Percentiles rank a stretch among this genome's conserved stretches.
These are phyloP conservation scores for Blepharisma stoltei DNA, from an alignment of 73 alveolate genomes.

Conservation along the genomic window DNA sequence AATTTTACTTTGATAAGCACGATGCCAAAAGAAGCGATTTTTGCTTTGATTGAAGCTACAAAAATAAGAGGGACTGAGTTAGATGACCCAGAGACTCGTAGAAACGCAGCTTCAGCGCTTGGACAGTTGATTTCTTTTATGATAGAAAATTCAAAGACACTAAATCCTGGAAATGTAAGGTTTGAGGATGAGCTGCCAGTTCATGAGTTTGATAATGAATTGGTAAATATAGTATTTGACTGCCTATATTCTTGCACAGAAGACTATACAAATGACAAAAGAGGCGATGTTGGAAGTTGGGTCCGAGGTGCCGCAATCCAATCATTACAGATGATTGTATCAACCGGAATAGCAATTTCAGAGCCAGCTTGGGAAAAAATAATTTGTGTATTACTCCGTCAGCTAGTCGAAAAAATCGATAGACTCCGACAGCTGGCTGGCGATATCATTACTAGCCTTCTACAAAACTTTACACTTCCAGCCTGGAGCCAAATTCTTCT, in stretches of 20 bases:
- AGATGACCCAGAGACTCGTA: constrained; percentile 81
- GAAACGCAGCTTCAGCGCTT: constrained; percentile 71
- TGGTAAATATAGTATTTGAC: constrained; percentile 42
- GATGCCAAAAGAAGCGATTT: constrained; percentile 43
- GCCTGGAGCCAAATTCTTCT: constrained; percentile 45
- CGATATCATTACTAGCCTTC: constrained; percentile 55
- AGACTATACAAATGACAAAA: constrained; percentile 77
- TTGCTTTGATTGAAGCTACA: constrained; percentile 35
- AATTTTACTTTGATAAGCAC: constrained; percentile 40
- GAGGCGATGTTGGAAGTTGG: constrained; percentile 94
- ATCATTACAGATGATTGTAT: constrained; percentile 33
- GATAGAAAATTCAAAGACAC: background rate
- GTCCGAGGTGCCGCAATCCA: constrained; percentile 83
- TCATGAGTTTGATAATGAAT: constrained; percentile 37
- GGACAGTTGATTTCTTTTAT: constrained; percentile 28
- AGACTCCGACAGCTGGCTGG: constrained; percentile 84
- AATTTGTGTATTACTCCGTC: constrained; percentile 45
- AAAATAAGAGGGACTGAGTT: background rate
- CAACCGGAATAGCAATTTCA: constrained; percentile 31
- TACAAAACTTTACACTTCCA: constrained; percentile 32
- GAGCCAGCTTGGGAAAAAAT: constrained; percentile 28
- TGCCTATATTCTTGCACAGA: constrained; percentile 56
- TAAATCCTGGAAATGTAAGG: background rate
- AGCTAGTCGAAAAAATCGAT: constrained; percentile 83
- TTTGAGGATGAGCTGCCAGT: constrained; percentile 48